phyloP scores from a whole-genome alignment of 352 stramenopile species.

The Phytophthora constricta region DNA sequence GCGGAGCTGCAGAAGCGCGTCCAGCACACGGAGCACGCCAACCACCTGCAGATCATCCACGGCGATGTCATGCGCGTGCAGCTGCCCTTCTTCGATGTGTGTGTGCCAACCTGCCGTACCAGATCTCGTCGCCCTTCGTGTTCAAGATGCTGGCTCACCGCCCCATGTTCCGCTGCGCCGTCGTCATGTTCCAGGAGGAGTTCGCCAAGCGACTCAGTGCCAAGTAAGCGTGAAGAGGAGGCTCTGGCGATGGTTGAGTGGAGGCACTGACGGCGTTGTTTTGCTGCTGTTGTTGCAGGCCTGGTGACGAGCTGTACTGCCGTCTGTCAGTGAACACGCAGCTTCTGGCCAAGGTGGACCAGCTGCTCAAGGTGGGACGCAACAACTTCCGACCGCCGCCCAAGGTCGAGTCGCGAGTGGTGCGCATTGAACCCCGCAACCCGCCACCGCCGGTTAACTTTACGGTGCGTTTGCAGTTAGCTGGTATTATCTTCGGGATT shows the following conservation, averaged over 20 bases:
- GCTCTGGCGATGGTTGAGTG: not conserved
- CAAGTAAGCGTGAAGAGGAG: conserved; percentile 53
- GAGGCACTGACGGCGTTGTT: conserved; percentile 6
- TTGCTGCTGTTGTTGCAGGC: conserved; percentile 53
- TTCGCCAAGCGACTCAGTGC: conserved; percentile 99
- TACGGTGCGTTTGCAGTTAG: conserved; percentile 53
- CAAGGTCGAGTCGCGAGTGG: conserved; percentile 96
- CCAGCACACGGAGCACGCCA: conserved; percentile 94
- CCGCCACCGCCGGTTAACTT: conserved; percentile 99
- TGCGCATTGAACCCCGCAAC: conserved; percentile 98
- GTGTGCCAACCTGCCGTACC: conserved; percentile 99
- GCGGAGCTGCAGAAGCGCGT: conserved; percentile 99
- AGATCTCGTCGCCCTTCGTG: conserved; percentile 98
- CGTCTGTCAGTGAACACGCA: conserved; percentile 99
- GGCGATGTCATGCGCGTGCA: conserved; percentile 99
- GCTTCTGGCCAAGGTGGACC: conserved; percentile 98
- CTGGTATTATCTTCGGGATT: not conserved
- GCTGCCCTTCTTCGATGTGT: conserved; percentile 99
- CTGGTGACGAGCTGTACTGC: conserved; percentile 98
- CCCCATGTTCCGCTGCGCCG: conserved; percentile 98
- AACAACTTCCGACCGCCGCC: conserved; percentile 99
- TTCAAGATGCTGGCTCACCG: conserved; percentile 99
- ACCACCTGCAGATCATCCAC: conserved; percentile 98
- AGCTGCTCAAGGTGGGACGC: conserved; percentile 97
- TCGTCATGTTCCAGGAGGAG: conserved; percentile 99